Evolutionary conservation across 106 monocot species (phyloP), one percentile per base, ranked within the genome.

Genomic region (Platanthera guangdongensis): DNA sequence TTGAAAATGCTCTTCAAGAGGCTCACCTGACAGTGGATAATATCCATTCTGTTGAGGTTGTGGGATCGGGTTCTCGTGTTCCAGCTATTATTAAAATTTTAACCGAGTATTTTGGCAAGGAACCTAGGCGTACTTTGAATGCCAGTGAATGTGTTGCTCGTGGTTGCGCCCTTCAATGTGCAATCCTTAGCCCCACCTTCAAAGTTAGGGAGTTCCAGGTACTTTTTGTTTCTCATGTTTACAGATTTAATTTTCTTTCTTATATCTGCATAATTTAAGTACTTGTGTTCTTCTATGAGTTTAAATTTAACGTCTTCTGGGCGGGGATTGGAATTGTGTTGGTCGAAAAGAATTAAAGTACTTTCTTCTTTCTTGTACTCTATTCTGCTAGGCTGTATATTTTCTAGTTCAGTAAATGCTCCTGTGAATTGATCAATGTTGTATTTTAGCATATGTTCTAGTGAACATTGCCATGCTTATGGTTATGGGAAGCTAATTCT

Each of bases 171-270:
- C 87, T 90, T 32, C 84, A 90, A 76, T 82, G 87, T 80, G 87
- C 90, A 9, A 85, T 85, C 48, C 81, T 90, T 14, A 89, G 86
- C 59, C 89, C 89, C 18, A 84, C 89, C 4, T 85, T 86, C 53
- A 84, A 84, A 85, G 89, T 89, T 54, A 80, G 84, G n/a, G 89
- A 89, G 69, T 86, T 89, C 74, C 82, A 86, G 89, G 89, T 89
- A 89, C 14, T 75, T 39, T 54, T 11, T 46, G 30, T 75, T 72
- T 65, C 59, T 30, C 0, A 11, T 2, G 6, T 28, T 64, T 64
- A 25, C 21, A 9, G 22, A 8, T 2, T 9, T 64, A 22, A 64
- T 25, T 9, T 9, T 21, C 6, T 25, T 25, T 28, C 18, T 64
- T 22, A 64, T 64, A 7, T 65, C 4, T 39, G 39, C 39, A 39